A percentile compares a stretch with the other conserved stretches of the same genome.
phyloP scores from a whole-genome alignment of 768 basidiomycete genomes.

The Suillus clintonianus region DNA sequence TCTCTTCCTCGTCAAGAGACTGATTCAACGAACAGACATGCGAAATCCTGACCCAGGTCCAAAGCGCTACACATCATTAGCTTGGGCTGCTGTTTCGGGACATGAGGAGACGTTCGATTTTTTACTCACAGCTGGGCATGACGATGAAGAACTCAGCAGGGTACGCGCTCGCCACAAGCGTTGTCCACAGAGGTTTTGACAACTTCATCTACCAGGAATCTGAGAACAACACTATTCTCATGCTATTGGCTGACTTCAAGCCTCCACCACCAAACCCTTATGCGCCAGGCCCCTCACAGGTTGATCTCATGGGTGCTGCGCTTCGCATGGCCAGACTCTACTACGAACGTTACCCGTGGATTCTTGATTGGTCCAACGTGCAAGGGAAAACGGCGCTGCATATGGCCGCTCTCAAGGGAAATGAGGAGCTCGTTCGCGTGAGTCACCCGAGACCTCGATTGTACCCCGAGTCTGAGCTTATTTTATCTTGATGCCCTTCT shows the following conservation, averaged over 20 bases:
- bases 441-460: conserved; percentile 30
- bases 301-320: conserved; percentile 69
- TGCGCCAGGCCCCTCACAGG: conserved; percentile 46
- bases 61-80: conserved; percentile 81
- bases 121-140: conserved; percentile 82
- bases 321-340: conserved; percentile 88
- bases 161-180: conserved; percentile 45
- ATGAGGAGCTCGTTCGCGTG: conserved; percentile 86
- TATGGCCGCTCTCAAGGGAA: conserved; percentile 84
- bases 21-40: conserved; percentile 84
- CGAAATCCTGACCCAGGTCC: conserved; percentile 83
- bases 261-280: conserved; percentile 51
- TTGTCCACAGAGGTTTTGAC: conserved; percentile 15
- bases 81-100: conserved; percentile 88
- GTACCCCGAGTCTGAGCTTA: conserved; percentile 10
- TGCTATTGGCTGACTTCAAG: conserved; percentile 85
- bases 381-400: conserved; percentile 92
- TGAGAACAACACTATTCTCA: conserved; percentile 91
- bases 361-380: conserved; percentile 90
- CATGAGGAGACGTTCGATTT: conserved; percentile 94
- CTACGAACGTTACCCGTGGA: conserved; percentile 82
- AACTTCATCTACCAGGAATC: conserved; percentile 60
- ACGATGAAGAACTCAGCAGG: conserved; percentile 90
- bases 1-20: conserved; percentile 86
- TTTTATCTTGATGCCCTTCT: conserved; percentile 15